Conservation (phyloP, 1,284 basidiomycete genomes). For the Albatrellus sp. region DNA sequence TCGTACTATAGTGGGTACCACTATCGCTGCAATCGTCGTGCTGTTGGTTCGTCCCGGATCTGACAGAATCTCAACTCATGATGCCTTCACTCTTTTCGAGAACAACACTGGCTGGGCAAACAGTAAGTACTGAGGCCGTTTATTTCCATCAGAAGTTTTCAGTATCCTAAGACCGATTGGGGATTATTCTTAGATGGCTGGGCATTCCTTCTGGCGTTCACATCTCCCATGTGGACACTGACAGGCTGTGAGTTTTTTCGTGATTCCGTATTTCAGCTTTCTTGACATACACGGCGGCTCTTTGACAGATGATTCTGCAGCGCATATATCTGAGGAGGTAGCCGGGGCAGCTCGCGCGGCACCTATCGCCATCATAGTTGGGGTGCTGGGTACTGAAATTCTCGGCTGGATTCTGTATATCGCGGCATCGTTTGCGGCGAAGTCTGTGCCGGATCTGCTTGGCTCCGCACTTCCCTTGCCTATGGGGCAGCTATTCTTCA, state of each 20-base stretch:
- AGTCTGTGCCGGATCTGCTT: constrained; percentile 42
- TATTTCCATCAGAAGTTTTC: not conserved
- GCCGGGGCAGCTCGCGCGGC: constrained; percentile 54
- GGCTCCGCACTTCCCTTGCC: constrained; percentile 41
- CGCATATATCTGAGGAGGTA: constrained; percentile 69
- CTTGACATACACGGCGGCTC: not conserved
- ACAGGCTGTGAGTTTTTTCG: constrained; percentile 44
- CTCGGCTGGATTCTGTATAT: constrained; percentile 57
- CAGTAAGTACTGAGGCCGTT: constrained; percentile 22
- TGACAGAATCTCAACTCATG: constrained; percentile 47
- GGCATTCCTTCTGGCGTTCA: constrained; percentile 64
- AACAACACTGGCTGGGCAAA: constrained; percentile 61
- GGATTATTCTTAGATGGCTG: constrained; percentile 36
- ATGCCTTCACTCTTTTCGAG: constrained; percentile 58
- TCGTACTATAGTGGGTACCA: constrained; percentile 36
- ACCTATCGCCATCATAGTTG: constrained; percentile 65
- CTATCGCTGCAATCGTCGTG: constrained; percentile 44
- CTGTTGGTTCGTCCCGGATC: constrained; percentile 44
- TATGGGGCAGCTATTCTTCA: constrained; percentile 60
- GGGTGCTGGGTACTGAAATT: constrained; percentile 44
- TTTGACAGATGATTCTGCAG: constrained; percentile 55
- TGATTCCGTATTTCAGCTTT: not conserved
- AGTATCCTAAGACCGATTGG: not conserved
- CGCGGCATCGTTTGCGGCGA: constrained; percentile 50
- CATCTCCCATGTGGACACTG: constrained; percentile 67